Conservation (phyloP, 1,139 yeast species). For the Nakaseomyces glabratus region DNA sequence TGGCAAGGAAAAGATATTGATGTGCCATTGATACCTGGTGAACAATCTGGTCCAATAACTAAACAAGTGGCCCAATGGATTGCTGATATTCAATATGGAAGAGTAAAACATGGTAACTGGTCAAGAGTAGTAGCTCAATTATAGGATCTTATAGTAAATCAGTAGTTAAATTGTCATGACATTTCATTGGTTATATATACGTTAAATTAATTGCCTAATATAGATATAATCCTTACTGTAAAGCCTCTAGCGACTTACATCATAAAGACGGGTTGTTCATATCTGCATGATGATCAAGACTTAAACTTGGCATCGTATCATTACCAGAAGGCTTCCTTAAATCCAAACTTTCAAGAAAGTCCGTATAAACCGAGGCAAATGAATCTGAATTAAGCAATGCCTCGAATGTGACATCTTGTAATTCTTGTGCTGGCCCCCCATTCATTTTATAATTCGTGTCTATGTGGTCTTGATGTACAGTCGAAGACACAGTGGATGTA, state of each 20-base stretch:
- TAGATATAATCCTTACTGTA: too few species aligned
- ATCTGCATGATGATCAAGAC: too few species aligned
- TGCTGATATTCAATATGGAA: conserved; percentile 80
- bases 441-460: conserved; percentile 1
- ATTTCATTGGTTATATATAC: too few species aligned
- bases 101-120: conserved; percentile 44
- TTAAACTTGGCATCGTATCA: too few species aligned
- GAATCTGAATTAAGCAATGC: conserved; percentile 3
- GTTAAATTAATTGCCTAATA: too few species aligned
- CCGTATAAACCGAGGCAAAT: conserved; percentile 3
- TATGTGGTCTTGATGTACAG: neutral
- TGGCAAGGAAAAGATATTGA: conserved; percentile 60
- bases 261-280: too few species aligned
- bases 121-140: conserved; percentile 25
- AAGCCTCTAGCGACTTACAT: too few species aligned
- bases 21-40: conserved; percentile 71
- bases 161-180: too few species aligned
- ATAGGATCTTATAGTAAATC: too few species aligned
- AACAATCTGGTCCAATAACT: conserved; percentile 70
- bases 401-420: neutral
- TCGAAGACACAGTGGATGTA: neutral
- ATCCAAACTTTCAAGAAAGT: conserved; percentile 3
- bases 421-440: neutral
- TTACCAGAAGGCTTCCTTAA: conserved; percentile 3
- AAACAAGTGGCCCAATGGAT: conserved; percentile 73